These are phyloP conservation scores for Lentinula novae-zelandiae DNA, from an alignment of 1,284 basidiomycete species.

Conservation along the genomic window DNA sequence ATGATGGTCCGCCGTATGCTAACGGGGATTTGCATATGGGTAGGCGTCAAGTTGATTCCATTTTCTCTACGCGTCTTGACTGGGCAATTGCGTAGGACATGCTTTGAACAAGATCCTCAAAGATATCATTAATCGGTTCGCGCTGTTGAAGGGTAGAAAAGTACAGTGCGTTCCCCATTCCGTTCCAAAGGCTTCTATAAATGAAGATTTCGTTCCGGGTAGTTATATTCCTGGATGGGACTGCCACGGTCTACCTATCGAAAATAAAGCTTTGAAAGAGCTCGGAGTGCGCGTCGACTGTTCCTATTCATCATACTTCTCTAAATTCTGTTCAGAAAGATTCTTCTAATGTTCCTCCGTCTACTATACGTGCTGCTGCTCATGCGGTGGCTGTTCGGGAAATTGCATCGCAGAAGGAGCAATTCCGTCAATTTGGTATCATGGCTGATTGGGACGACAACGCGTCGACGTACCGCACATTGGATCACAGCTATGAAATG, in stretches of 20 bases:
- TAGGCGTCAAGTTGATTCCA: conserved; percentile 29
- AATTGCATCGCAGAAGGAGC: conserved; percentile 73
- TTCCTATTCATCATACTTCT: neutral
- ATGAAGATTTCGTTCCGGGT: neutral
- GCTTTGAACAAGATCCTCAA: conserved; percentile 97
- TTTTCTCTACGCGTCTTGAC: neutral
- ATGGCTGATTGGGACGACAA: conserved; percentile 88
- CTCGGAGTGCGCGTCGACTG: conserved; percentile 50
- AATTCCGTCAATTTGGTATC: conserved; percentile 83
- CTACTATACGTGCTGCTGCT: conserved; percentile 71
- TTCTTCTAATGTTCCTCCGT: conserved; percentile 50
- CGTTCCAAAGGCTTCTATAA: neutral
- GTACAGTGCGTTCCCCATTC: conserved; percentile 66
- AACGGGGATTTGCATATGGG: conserved; percentile 97
- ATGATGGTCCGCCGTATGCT: conserved; percentile 98
- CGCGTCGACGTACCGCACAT: conserved; percentile 80
- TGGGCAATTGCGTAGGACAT: conserved; percentile 60
- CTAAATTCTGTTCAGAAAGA: conserved; percentile 35
- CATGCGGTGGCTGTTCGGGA: conserved; percentile 73
- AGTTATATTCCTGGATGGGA: conserved; percentile 98
- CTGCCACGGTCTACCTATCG: conserved; percentile 97
- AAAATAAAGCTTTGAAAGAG: conserved; percentile 84
- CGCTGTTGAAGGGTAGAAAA: conserved; percentile 73
- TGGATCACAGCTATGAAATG: conserved; percentile 87
- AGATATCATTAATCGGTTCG: conserved; percentile 92